phyloP scores from a whole-genome alignment of 176 grass and related monocot genomes.

The Ampelocalamus luodianensis region DNA sequence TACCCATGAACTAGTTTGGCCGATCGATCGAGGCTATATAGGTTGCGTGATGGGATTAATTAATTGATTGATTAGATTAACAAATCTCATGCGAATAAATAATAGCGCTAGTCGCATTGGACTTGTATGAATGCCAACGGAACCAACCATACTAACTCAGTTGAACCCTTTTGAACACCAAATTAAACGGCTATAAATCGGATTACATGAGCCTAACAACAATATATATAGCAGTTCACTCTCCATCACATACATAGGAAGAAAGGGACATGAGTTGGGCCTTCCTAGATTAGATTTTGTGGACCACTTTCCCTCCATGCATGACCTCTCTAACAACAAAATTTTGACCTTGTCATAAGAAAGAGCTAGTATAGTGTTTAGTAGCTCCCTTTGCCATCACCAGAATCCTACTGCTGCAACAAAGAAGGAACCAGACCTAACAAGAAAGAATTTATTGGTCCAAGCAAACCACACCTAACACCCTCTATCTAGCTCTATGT shows the following conservation, averaged over 20 bases:
- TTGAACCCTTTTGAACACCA: too few species aligned
- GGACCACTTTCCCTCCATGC: conserved; percentile 55
- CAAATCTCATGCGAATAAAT: not conserved
- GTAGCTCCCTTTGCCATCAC: conserved; percentile 37
- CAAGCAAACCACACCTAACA: conserved; percentile 54
- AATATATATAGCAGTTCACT: conserved; percentile 6
- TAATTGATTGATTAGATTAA: too few species aligned
- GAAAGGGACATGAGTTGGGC: conserved; percentile 62
- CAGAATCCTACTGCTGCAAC: conserved; percentile 41
- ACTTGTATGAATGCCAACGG: too few species aligned
- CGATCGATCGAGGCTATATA: not conserved
- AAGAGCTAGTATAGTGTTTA: not conserved
- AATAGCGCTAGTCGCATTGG: too few species aligned
- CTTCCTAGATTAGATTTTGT: conserved; percentile 50
- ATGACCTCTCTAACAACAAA: conserved; percentile 48
- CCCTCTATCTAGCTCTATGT: conserved; percentile 39
- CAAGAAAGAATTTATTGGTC: conserved; percentile 50
- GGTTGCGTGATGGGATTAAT: not conserved
- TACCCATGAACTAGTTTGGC: not conserved
- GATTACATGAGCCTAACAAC: conserved; percentile 38
- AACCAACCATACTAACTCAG: too few species aligned
- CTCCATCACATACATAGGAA: conserved; percentile 42
- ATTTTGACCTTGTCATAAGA: conserved; percentile 49
- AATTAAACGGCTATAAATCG: conserved; percentile 7
- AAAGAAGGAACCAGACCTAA: conserved; percentile 62